phyloP scores from a whole-genome alignment of 2,329 filamentous ascomycete species.

The Fusarium subtropicale region DNA sequence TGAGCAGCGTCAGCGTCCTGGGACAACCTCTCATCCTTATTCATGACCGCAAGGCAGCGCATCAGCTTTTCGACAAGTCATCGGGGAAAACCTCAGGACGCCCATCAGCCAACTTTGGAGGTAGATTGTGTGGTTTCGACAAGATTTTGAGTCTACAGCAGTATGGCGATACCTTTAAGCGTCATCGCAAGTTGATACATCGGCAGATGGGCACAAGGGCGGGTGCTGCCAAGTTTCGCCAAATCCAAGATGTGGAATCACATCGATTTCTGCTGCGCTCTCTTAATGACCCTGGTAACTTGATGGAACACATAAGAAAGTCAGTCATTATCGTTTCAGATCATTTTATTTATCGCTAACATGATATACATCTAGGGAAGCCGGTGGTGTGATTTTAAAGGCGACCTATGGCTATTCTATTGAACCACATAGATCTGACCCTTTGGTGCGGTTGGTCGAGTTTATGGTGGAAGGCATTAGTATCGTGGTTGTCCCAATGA shows the following conservation, averaged over 20 bases:
- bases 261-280: conserved; percentile 44
- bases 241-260: conserved; percentile 57
- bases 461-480: too few species aligned
- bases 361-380: conserved; percentile 17
- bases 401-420: conserved; percentile 39
- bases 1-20: conserved; percentile 52
- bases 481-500: too few species aligned
- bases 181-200: conserved; percentile 59
- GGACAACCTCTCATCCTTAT: conserved; percentile 57
- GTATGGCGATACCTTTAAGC: conserved; percentile 54
- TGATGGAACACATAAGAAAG: conserved; percentile 58
- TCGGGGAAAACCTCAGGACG: conserved; percentile 27
- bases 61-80: conserved; percentile 52
- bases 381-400: conserved; percentile 33
- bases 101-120: conserved; percentile 26
- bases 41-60: conserved; percentile 52
- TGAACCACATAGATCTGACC: conserved; percentile 31
- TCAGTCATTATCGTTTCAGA: conserved; percentile 12
- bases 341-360: too few species aligned
- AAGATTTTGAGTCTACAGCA: conserved; percentile 50
- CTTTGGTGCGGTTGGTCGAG: neutral
- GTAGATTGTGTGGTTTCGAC: conserved; percentile 25
- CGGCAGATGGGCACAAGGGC: conserved; percentile 59
- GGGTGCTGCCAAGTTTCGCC: conserved; percentile 54
- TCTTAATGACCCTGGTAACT: conserved; percentile 52